Percentiles rank a stretch among this genome's conserved stretches.
Evolutionary conservation across 108 stramenopile genomes (phyloP).

Genomic region (Heterococcus sp.): DNA sequence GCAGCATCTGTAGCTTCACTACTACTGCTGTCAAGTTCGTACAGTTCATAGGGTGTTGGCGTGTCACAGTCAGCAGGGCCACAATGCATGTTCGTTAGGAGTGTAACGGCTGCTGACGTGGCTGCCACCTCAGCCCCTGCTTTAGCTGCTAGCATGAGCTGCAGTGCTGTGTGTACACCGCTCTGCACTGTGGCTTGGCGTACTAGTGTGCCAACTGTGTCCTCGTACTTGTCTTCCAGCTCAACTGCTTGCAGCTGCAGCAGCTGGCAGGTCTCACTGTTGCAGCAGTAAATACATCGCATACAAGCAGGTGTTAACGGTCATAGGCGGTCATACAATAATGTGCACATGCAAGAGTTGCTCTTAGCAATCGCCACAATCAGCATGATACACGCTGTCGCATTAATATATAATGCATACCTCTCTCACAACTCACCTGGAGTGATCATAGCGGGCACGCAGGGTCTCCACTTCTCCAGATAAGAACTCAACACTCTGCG

Average conservation of each 20-base stretch:
- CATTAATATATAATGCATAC: too few species aligned
- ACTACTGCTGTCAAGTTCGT: neutral
- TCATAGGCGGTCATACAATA: neutral
- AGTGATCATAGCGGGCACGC: constrained; percentile 20
- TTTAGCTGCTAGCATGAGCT: neutral
- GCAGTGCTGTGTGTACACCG: neutral
- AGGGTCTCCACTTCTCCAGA: constrained; percentile 33
- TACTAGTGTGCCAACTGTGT: neutral
- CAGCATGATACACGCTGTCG: too few species aligned
- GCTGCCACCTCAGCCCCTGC: neutral
- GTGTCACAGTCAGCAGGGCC: neutral
- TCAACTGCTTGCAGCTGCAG: neutral
- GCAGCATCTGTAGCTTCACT: neutral
- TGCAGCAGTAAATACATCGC: neutral
- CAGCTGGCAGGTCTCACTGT: neutral
- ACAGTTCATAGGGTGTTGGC: neutral
- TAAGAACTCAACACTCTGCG: constrained; percentile 1
- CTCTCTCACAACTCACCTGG: constrained; percentile 9
- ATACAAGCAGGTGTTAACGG: too few species aligned
- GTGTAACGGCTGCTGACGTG: neutral
- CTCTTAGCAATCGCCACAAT: too few species aligned
- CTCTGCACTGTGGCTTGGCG: neutral
- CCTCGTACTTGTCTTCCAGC: neutral
- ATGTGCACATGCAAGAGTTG: neutral
- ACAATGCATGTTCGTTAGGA: neutral